phyloP scores from a whole-genome alignment of 495 filamentous ascomycete genomes.

The Aspergillus nidulans region DNA sequence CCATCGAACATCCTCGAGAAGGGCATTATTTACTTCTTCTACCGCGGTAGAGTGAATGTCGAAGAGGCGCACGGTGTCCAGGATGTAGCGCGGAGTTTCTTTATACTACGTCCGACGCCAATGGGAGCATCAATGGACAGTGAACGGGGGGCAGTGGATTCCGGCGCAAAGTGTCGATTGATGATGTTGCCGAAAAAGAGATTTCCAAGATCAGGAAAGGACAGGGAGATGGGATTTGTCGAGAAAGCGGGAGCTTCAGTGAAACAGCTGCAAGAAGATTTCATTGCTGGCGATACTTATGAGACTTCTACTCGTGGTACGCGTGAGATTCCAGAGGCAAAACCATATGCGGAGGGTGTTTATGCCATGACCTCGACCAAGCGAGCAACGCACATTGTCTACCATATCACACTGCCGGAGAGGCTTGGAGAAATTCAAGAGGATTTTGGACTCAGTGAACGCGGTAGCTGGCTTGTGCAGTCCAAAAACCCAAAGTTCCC shows the following conservation, averaged over 20 bases:
- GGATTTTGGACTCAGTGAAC: constrained; percentile 65
- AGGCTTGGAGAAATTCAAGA: constrained; percentile 68
- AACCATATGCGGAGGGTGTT: constrained; percentile 77
- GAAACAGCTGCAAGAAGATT: constrained; percentile 66
- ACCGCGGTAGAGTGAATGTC: constrained; percentile 68
- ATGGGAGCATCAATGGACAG: constrained; percentile 61
- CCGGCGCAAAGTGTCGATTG: constrained; percentile 62
- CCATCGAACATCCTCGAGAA: constrained; percentile 84
- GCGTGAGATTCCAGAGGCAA: constrained; percentile 65
- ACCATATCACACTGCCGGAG: constrained; percentile 75
- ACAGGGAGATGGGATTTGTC: constrained; percentile 79
- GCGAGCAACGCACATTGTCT: constrained; percentile 70
- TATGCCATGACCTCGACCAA: constrained; percentile 77
- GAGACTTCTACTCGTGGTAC: constrained; percentile 71
- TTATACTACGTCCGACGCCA: constrained; percentile 74
- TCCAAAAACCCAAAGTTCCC: constrained; percentile 74
- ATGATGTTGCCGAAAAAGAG: constrained; percentile 84
- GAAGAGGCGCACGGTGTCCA: constrained; percentile 63
- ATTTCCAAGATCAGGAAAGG: constrained; percentile 64
- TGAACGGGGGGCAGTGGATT: constrained; percentile 53
- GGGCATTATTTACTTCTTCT: constrained; percentile 93
- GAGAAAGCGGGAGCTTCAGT: constrained; percentile 69
- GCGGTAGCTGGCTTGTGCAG: constrained; percentile 74
- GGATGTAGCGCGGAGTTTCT: constrained; percentile 76
- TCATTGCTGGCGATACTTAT: constrained; percentile 64